phyloP scores from a whole-genome alignment of 1,284 basidiomycete species.

The Exsudoporus floridanus region DNA sequence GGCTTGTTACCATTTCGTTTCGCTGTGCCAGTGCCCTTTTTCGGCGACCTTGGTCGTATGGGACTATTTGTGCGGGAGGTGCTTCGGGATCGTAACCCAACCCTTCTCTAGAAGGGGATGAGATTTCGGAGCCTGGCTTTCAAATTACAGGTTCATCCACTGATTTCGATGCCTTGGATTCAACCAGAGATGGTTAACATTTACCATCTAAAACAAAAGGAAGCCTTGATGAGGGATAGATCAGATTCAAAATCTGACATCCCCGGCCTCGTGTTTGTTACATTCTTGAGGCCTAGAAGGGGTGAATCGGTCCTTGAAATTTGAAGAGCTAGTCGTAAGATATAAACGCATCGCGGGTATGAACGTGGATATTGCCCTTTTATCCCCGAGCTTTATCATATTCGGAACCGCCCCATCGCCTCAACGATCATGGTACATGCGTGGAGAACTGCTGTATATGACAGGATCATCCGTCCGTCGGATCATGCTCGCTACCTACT shows the following conservation, averaged over 20 bases:
- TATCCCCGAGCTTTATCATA: background rate
- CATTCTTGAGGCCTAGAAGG: conserved; percentile 9
- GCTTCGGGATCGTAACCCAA: background rate
- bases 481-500: conserved; percentile 10
- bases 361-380: background rate
- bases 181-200: background rate
- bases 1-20: conserved; percentile 3
- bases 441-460: conserved; percentile 2
- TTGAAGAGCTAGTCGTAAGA: background rate
- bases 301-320: background rate
- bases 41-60: background rate
- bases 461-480: background rate
- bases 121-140: background rate
- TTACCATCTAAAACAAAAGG: conserved; percentile 17
- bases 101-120: background rate
- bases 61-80: background rate
- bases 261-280: conserved; percentile 12
- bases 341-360: conserved; percentile 7
- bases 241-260: background rate
- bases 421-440: background rate
- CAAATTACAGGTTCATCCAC: background rate
- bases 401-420: conserved; percentile 10
- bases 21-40: background rate
- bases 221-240: conserved; percentile 13
- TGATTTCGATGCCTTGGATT: conserved; percentile 7